Evolutionary conservation across 306 rosid genomes (phyloP).

Genomic region (Cyamopsis tetragonoloba): DNA sequence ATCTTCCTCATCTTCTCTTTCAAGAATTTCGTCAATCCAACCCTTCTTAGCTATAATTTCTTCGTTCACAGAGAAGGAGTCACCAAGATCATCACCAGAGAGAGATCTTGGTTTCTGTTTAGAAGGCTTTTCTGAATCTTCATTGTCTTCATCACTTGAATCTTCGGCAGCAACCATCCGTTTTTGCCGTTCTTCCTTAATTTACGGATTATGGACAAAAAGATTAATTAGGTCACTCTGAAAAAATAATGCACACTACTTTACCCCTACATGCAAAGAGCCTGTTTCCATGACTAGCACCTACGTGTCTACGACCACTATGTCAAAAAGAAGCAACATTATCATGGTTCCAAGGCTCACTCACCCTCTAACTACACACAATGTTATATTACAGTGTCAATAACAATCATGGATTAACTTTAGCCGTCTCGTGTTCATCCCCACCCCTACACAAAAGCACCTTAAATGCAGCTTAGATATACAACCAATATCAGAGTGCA

Average conservation of each 20-base stretch:
- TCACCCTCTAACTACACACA: background rate
- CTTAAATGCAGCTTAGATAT: background rate
- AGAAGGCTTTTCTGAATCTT: slow-evolving; percentile 48
- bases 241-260: background rate
- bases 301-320: background rate
- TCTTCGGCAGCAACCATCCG: slow-evolving; percentile 71
- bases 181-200: slow-evolving; percentile 82
- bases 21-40: slow-evolving; percentile 79
- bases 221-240: background rate
- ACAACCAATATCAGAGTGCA: background rate
- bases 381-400: background rate
- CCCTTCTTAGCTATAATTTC: slow-evolving; percentile 57
- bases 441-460: background rate
- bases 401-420: background rate
- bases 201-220: slow-evolving; percentile 21
- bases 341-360: background rate
- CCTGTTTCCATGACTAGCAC: slow-evolving; percentile 6
- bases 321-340: slow-evolving; percentile 4
- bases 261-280: background rate
- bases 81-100: slow-evolving; percentile 96
- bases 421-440: background rate
- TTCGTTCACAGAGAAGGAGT: slow-evolving; percentile 68
- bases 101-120: slow-evolving; percentile 46
- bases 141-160: slow-evolving; percentile 70
- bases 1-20: slow-evolving; percentile 49